A percentile compares a stretch with the other conserved stretches of the same genome.
phyloP scores from a whole-genome alignment of 208 protist species.

The Kentomonas sorsogonicus region DNA sequence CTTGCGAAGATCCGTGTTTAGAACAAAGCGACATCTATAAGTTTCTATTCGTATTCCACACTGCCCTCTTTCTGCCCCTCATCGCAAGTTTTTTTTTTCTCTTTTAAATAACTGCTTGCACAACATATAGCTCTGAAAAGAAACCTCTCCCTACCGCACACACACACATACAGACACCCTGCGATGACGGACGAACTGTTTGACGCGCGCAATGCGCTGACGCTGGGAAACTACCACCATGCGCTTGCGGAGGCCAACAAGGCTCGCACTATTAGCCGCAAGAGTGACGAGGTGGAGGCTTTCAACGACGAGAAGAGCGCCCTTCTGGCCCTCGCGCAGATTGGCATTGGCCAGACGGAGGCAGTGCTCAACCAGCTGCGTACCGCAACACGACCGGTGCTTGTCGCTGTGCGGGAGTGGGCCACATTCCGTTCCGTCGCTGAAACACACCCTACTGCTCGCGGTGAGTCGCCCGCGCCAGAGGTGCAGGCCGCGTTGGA shows the following conservation, averaged over 20 bases:
- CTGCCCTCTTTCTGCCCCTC: not conserved
- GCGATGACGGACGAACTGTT: slow-evolving; percentile 79
- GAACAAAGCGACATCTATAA: not conserved
- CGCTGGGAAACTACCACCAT: slow-evolving; percentile 80
- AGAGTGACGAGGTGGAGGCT: slow-evolving; percentile 40
- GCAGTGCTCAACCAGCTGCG: slow-evolving; percentile 55
- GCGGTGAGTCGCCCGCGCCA: slow-evolving; percentile 19
- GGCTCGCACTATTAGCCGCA: slow-evolving; percentile 25
- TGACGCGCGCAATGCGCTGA: slow-evolving; percentile 79
- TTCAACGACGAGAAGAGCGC: slow-evolving; percentile 68
- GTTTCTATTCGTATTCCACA: not conserved
- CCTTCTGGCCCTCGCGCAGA: slow-evolving; percentile 59
- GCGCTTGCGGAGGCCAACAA: slow-evolving; percentile 64
- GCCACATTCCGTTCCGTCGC: slow-evolving; percentile 37
- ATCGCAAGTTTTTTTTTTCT: not conserved
- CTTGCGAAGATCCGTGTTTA: not conserved
- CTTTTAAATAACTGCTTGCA: not conserved
- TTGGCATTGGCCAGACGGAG: slow-evolving; percentile 71
- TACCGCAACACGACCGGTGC: slow-evolving; percentile 36
- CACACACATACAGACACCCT: not conserved
- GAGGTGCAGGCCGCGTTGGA: slow-evolving; percentile 14
- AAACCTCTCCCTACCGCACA: not conserved
- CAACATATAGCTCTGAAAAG: not conserved
- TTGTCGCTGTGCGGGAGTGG: slow-evolving; percentile 47
- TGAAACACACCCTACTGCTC: no score